These are phyloP conservation scores for Selaginella tamariscina DNA, from an alignment of 75 land plant species.

Conservation along the genomic window DNA sequence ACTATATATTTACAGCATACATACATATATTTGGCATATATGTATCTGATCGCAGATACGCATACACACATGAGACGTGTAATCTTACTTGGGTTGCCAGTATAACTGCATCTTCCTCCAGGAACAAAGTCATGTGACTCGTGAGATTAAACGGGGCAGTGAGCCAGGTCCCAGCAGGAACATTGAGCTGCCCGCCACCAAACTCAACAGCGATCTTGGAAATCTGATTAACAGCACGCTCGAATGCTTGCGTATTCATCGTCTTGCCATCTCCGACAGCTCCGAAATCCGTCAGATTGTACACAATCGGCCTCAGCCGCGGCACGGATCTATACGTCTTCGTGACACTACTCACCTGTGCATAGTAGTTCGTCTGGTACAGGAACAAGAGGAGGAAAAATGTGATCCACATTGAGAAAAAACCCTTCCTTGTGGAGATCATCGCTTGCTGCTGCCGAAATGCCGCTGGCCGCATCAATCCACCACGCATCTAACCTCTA, in stretches of 20 bases:
- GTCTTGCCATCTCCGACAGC: slow-evolving; percentile 81
- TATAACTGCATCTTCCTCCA: slow-evolving; percentile 67
- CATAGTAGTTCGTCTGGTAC: background rate
- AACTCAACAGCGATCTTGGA: slow-evolving; percentile 36
- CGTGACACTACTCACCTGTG: slow-evolving; percentile 5
- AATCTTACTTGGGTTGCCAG: slow-evolving; percentile 48
- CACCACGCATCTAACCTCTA: background rate
- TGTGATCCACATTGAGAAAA: background rate
- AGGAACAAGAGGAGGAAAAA: background rate
- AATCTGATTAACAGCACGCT: slow-evolving; percentile 56
- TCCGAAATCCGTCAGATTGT: slow-evolving; percentile 84
- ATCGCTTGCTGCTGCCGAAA: background rate
- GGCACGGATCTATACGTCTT: slow-evolving; percentile 29
- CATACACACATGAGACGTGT: too few species aligned
- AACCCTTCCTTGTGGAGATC: background rate
- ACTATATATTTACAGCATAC: too few species aligned
- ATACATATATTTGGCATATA: too few species aligned
- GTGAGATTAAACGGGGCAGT: slow-evolving; percentile 96
- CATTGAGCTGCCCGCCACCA: slow-evolving; percentile 77
- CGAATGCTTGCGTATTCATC: slow-evolving; percentile 73
- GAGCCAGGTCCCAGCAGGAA: slow-evolving; percentile 79
- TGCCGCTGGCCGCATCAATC: background rate
- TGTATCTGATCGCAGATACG: too few species aligned
- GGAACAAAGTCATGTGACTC: slow-evolving; percentile 84
- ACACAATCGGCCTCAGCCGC: slow-evolving; percentile 47